These are phyloP conservation scores for Oidium heveae DNA, from an alignment of 2,329 filamentous ascomycete genomes.

Conservation along the genomic window DNA sequence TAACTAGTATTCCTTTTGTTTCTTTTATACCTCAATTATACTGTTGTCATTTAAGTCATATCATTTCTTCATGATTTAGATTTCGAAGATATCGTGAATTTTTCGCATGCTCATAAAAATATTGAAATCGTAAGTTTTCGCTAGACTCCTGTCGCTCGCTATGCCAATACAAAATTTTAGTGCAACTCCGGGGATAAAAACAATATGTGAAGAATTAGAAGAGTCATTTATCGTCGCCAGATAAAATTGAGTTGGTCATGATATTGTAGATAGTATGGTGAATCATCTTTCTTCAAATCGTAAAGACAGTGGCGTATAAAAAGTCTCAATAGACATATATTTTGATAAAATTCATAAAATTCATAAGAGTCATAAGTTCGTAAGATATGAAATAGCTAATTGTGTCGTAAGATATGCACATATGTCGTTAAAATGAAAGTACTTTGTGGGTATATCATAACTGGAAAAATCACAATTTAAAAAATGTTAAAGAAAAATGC, in stretches of 20 bases:
- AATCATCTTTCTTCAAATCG: not conserved
- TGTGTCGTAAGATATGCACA: not conserved
- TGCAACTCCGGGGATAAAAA: not conserved
- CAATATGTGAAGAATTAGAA: not conserved
- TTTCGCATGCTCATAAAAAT: not conserved
- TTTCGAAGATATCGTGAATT: too few relatives aligned
- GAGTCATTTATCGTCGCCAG: not conserved
- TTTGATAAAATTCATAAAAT: not conserved
- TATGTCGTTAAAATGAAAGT: not conserved
- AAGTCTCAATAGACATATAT: not conserved
- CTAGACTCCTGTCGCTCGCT: not conserved
- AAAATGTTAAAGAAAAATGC: constrained; percentile 4
- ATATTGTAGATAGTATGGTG: not conserved
- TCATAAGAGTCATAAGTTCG: not conserved
- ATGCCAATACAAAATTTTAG: not conserved
- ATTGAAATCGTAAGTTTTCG: not conserved
- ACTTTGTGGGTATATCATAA: constrained; percentile 4
- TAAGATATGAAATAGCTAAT: not conserved
- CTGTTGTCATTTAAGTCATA: too few relatives aligned
- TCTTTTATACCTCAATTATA: too few relatives aligned
- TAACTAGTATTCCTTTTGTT: too few relatives aligned
- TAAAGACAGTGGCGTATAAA: not conserved
- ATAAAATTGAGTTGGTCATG: not conserved
- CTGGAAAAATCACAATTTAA: constrained; percentile 9
- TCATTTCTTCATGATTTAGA: too few relatives aligned